Percentiles rank a stretch among this genome's conserved stretches.
phyloP scores from a whole-genome alignment of 345 rosid genomes.

The Lenwebbia sp. region DNA sequence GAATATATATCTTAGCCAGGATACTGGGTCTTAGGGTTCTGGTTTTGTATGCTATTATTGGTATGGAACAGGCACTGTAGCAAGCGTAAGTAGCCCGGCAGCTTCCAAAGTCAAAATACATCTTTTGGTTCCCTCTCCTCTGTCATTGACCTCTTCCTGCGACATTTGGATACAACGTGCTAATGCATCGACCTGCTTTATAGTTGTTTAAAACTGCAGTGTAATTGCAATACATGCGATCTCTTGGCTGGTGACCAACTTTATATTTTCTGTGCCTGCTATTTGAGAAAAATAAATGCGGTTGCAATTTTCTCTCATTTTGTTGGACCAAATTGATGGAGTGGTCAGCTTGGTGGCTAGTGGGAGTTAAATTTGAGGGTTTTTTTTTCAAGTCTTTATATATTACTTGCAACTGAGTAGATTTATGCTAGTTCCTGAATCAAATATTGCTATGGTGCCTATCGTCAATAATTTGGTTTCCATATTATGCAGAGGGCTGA shows the following conservation, averaged over 20 bases:
- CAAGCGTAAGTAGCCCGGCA: background rate
- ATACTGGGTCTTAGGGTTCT: background rate
- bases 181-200: background rate
- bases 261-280: background rate
- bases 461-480: background rate
- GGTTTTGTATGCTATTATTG: background rate
- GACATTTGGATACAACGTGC: background rate
- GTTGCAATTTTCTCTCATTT: background rate
- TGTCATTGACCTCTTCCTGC: background rate
- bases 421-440: background rate
- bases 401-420: background rate
- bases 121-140: background rate
- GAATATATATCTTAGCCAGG: background rate
- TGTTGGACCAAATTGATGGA: background rate
- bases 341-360: background rate
- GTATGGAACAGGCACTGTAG: background rate
- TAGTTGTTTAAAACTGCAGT: background rate
- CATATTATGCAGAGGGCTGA: slow-evolving; percentile 67
- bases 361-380: background rate
- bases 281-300: background rate
- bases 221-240: background rate
- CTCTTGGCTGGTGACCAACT: background rate
- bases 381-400: background rate
- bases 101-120: background rate
- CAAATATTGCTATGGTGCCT: background rate